Evolutionary conservation across 805 yeast genomes (phyloP).

Genomic region (Ogataea salicorniae): DNA sequence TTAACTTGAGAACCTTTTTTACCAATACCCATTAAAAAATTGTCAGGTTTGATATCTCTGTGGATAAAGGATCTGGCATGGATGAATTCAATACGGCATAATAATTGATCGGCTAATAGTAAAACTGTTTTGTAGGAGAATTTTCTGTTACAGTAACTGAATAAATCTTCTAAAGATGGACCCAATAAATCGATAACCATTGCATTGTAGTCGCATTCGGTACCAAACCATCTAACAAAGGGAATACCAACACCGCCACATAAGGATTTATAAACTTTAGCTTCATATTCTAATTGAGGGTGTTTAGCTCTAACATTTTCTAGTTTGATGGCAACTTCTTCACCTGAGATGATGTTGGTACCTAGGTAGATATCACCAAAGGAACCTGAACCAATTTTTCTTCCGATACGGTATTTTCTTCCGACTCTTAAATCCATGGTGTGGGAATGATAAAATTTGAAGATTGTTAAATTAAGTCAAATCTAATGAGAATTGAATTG

Average conservation of each 20-base stretch:
- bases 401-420: slow-evolving; percentile 87
- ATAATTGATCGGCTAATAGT: slow-evolving; percentile 87
- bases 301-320: slow-evolving; percentile 89
- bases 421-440: slow-evolving; percentile 77
- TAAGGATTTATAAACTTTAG: slow-evolving; percentile 87
- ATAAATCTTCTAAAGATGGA: slow-evolving; percentile 90
- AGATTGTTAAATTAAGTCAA: not conserved
- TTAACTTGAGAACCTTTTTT: slow-evolving; percentile 92
- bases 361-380: slow-evolving; percentile 96
- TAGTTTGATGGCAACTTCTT: slow-evolving; percentile 94
- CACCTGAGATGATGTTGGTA: slow-evolving; percentile 91
- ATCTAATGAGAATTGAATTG: no score
- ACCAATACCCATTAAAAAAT: slow-evolving; percentile 84
- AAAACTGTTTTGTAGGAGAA: slow-evolving; percentile 91
- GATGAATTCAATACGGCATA: slow-evolving; percentile 90
- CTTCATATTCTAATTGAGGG: slow-evolving; percentile 96
- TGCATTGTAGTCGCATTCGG: slow-evolving; percentile 94
- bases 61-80: slow-evolving; percentile 92
- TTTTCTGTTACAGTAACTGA: slow-evolving; percentile 92
- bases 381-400: slow-evolving; percentile 95
- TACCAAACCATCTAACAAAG: slow-evolving; percentile 94
- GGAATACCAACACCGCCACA: slow-evolving; percentile 98
- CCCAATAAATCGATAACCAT: slow-evolving; percentile 95
- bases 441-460: not conserved
- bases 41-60: slow-evolving; percentile 80